Evolutionary conservation across 2,329 filamentous ascomycete species (phyloP).

Genomic region (Metarhizium robertsii): DNA sequence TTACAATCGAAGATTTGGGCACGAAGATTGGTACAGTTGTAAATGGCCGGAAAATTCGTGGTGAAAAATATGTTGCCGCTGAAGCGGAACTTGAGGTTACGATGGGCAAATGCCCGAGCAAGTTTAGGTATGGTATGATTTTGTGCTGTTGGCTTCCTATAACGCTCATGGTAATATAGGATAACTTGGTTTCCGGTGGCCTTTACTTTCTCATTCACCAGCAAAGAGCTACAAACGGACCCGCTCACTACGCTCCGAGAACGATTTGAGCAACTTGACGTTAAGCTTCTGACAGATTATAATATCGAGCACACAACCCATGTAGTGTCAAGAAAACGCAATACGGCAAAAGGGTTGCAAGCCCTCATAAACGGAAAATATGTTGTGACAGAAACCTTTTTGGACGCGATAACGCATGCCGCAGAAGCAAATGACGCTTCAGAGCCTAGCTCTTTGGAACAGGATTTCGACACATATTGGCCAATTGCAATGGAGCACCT

Average conservation of each 20-base stretch:
- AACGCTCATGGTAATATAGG: slow-evolving; percentile 29
- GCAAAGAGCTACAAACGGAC: slow-evolving; percentile 58
- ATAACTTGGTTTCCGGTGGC: slow-evolving; percentile 72
- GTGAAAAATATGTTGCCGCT: slow-evolving; percentile 46
- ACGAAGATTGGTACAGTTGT: slow-evolving; percentile 78
- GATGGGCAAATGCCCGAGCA: slow-evolving; percentile 59
- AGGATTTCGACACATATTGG: slow-evolving; percentile 72
- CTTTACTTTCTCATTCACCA: slow-evolving; percentile 64
- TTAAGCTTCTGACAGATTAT: slow-evolving; percentile 75
- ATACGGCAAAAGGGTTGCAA: slow-evolving; percentile 78
- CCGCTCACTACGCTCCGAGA: slow-evolving; percentile 53
- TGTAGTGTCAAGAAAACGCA: slow-evolving; percentile 80
- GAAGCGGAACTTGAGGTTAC: slow-evolving; percentile 49
- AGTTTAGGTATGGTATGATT: slow-evolving; percentile 42
- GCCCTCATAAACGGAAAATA: slow-evolving; percentile 73
- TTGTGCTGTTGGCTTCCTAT: background rate
- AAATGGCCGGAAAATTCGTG: slow-evolving; percentile 62
- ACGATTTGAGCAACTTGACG: slow-evolving; percentile 72
- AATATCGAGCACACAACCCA: slow-evolving; percentile 67
- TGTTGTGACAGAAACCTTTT: slow-evolving; percentile 65
- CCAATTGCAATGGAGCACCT: slow-evolving; percentile 64
- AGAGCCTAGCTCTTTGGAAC: slow-evolving; percentile 53
- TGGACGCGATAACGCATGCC: slow-evolving; percentile 60
- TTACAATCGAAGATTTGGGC: slow-evolving; percentile 69
- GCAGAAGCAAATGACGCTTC: slow-evolving; percentile 40